phyloP scores from a whole-genome alignment of 2,329 filamentous ascomycete genomes.

The Stylonectria norvegica region DNA sequence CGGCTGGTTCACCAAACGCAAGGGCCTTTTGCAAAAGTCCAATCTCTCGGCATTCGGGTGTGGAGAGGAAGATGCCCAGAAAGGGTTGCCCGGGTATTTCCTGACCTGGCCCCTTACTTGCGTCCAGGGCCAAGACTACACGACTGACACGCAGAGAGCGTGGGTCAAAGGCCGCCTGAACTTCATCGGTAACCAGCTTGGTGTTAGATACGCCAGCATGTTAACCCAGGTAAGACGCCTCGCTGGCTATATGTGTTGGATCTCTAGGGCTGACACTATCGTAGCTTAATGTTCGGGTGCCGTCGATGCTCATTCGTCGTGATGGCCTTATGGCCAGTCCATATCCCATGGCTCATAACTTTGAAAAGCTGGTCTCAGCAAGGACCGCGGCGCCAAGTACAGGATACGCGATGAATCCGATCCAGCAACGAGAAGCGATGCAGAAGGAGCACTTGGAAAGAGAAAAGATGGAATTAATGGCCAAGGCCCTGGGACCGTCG shows the following conservation, averaged over 20 bases:
- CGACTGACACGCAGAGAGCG: conserved; percentile 54
- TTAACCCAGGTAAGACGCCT: conserved; percentile 46
- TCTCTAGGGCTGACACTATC: conserved; percentile 9
- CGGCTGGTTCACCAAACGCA: conserved; percentile 52
- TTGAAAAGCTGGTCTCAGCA: conserved; percentile 44
- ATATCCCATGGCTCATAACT: conserved; percentile 40
- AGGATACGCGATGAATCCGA: conserved; percentile 40
- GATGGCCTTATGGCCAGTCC: conserved; percentile 48
- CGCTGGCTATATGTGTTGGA: conserved; percentile 8
- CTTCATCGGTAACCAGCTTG: conserved; percentile 53
- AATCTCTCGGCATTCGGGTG: conserved; percentile 47
- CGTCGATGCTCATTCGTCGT: conserved; percentile 59
- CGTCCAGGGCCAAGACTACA: conserved; percentile 54
- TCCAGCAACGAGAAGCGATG: conserved; percentile 47
- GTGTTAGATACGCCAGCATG: conserved; percentile 56
- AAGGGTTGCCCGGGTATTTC: conserved; percentile 57
- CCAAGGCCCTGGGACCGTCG: conserved; percentile 37
- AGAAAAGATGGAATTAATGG: conserved; percentile 41
- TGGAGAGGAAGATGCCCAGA: conserved; percentile 47
- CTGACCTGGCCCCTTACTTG: conserved; percentile 57
- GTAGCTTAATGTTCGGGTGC: conserved; percentile 56
- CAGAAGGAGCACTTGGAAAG: conserved; percentile 44
- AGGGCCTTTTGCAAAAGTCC: conserved; percentile 37
- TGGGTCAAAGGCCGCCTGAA: conserved; percentile 54
- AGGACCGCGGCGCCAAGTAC: conserved; percentile 32